These are phyloP conservation scores for Zymoseptoria crescenta DNA, from an alignment of 2,329 filamentous ascomycete species.

Conservation along the genomic window DNA sequence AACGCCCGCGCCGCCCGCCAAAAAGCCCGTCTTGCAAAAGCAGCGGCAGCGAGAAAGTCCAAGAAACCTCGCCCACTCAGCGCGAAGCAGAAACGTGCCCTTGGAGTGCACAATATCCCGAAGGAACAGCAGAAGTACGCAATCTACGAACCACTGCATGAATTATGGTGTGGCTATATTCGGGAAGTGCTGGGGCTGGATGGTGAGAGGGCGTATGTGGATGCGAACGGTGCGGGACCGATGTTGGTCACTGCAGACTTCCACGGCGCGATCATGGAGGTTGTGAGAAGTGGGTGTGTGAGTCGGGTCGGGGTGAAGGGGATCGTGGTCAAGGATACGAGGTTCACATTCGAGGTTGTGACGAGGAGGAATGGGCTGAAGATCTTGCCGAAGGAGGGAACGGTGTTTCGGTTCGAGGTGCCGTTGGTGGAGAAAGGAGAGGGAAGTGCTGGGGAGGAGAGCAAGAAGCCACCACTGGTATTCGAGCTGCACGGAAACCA, in stretches of 20 bases:
- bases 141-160: slow-evolving; percentile 69
- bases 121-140: slow-evolving; percentile 61
- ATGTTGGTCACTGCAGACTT: slow-evolving; percentile 82
- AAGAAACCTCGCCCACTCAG: slow-evolving; percentile 63
- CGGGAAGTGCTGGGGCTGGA: slow-evolving; percentile 63
- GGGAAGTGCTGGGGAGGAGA: slow-evolving; percentile 10
- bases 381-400: slow-evolving; percentile 81
- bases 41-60: slow-evolving; percentile 24
- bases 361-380: slow-evolving; percentile 65
- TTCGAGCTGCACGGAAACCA: slow-evolving; percentile 86
- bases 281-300: slow-evolving; percentile 72
- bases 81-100: slow-evolving; percentile 64
- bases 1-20: slow-evolving; percentile 47
- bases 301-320: slow-evolving; percentile 75
- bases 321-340: slow-evolving; percentile 82
- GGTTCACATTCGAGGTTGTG: slow-evolving; percentile 77
- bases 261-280: slow-evolving; percentile 76
- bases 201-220: slow-evolving; percentile 41
- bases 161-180: slow-evolving; percentile 78
- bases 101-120: slow-evolving; percentile 68
- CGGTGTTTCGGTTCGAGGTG: slow-evolving; percentile 71
- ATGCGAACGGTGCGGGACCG: slow-evolving; percentile 53
- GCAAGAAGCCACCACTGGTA: slow-evolving; percentile 45
- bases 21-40: slow-evolving; percentile 29
- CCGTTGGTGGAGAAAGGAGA: slow-evolving; percentile 35